phyloP scores from a whole-genome alignment of 805 yeast species.

The Ogataea methylovora region DNA sequence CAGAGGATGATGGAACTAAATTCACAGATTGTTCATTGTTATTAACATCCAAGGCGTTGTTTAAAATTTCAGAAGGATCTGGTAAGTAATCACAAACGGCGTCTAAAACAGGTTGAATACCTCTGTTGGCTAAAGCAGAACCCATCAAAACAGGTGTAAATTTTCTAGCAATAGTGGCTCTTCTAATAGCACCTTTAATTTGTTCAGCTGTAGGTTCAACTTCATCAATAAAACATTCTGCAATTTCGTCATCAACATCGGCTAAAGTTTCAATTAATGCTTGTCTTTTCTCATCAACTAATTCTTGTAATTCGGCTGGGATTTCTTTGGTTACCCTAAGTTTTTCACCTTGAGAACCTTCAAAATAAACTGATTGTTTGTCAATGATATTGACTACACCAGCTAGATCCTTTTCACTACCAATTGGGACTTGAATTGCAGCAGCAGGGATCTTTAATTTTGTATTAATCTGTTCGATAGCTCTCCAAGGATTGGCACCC shows the following conservation, averaged over 20 bases:
- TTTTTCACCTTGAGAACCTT: conserved; percentile 83
- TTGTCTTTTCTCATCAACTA: conserved; percentile 87
- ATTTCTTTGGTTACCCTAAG: conserved; percentile 53
- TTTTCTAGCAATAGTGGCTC: conserved; percentile 90
- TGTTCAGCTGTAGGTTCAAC: conserved; percentile 78
- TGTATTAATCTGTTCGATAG: conserved; percentile 81
- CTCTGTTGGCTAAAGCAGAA: conserved; percentile 93
- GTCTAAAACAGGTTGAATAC: conserved; percentile 91
- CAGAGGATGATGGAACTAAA: conserved; percentile 60
- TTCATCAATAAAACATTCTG: conserved; percentile 88
- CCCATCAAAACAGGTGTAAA: conserved; percentile 99
- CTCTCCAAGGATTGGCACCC: conserved; percentile 98
- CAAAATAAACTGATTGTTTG: conserved; percentile 80
- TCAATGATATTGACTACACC: conserved; percentile 93
- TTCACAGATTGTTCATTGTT: conserved; percentile 61
- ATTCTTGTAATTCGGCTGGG: conserved; percentile 72
- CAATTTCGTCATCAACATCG: conserved; percentile 96
- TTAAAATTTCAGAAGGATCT: conserved; percentile 87
- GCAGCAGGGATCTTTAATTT: conserved; percentile 94
- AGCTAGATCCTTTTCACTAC: conserved; percentile 73
- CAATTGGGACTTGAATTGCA: conserved; percentile 96
- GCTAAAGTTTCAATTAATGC: conserved; percentile 88
- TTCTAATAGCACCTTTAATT: conserved; percentile 82
- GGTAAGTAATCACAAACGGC: conserved; percentile 96
- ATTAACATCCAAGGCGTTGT: conserved; percentile 77